Conservation (phyloP, 2,329 filamentous ascomycete species). For the Fusarium dimerum region DNA sequence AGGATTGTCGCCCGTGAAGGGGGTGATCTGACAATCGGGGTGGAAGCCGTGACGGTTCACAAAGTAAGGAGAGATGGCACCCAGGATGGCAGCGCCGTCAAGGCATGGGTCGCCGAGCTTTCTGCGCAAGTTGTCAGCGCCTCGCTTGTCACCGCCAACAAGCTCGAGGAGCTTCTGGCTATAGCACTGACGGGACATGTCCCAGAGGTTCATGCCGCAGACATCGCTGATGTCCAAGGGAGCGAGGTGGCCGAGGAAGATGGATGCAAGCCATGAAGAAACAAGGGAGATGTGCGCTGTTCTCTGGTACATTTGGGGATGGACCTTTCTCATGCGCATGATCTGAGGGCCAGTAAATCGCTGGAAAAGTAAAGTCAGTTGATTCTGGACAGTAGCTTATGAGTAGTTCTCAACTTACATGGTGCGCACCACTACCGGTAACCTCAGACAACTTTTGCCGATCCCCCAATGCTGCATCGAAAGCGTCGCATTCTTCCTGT, state of each 20-base stretch:
- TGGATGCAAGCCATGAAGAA: conserved; percentile 89
- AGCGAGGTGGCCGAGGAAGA: conserved; percentile 83
- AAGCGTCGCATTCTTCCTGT: conserved; percentile 85
- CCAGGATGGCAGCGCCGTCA: conserved; percentile 80
- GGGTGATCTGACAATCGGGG: conserved; percentile 71
- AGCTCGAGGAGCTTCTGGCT: conserved; percentile 74
- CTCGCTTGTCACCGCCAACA: conserved; percentile 65
- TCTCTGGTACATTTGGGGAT: conserved; percentile 77
- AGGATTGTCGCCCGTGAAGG: conserved; percentile 95
- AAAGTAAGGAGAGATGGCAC: conserved; percentile 77
- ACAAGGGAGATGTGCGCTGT: conserved; percentile 89
- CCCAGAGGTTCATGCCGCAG: conserved; percentile 96
- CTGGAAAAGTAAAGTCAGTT: conserved; percentile 41
- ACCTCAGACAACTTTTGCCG: conserved; percentile 70
- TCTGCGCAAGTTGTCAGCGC: conserved; percentile 62
- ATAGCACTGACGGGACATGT: conserved; percentile 75
- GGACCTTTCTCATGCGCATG: conserved; percentile 77
- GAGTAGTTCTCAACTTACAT: conserved; percentile 57
- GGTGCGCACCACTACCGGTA: conserved; percentile 92
- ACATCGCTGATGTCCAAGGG: conserved; percentile 93
- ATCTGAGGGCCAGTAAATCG: conserved; percentile 98
- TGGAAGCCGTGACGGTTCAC: conserved; percentile 76
- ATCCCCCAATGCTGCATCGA: conserved; percentile 71
- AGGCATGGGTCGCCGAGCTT: conserved; percentile 81
- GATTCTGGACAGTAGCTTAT: background rate